phyloP scores from a whole-genome alignment of 495 filamentous ascomycete species.

The Xylaria grammica region DNA sequence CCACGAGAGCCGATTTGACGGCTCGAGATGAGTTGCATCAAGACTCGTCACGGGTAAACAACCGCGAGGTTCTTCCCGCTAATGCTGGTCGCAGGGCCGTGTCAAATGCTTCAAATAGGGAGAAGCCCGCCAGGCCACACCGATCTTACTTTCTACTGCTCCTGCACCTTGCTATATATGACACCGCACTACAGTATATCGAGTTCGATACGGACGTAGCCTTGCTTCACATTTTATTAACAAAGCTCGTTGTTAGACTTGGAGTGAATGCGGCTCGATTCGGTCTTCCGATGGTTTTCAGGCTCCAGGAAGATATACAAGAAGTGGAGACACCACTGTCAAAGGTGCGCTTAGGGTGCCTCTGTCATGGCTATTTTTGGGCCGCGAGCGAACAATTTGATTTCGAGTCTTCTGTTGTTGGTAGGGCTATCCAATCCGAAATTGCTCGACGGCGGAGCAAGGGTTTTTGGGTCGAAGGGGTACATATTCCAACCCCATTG shows the following conservation, averaged over 20 bases:
- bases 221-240: slow-evolving; percentile 74
- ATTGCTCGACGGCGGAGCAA: slow-evolving; percentile 72
- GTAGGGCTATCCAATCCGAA: slow-evolving; percentile 73
- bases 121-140: slow-evolving; percentile 57
- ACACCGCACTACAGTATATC: slow-evolving; percentile 74
- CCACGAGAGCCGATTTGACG: slow-evolving; percentile 67
- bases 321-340: slow-evolving; percentile 63
- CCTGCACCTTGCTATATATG: slow-evolving; percentile 86
- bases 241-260: slow-evolving; percentile 72
- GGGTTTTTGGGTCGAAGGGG: slow-evolving; percentile 75
- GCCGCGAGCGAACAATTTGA: slow-evolving; percentile 76
- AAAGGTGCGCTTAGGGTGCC: slow-evolving; percentile 77
- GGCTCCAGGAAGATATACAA: slow-evolving; percentile 82
- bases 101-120: slow-evolving; percentile 67
- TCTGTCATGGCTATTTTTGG: slow-evolving; percentile 89
- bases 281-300: slow-evolving; percentile 85
- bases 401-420: slow-evolving; percentile 68
- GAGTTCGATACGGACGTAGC: slow-evolving; percentile 73
- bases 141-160: slow-evolving; percentile 77
- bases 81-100: slow-evolving; percentile 65
- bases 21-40: slow-evolving; percentile 59
- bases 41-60: slow-evolving; percentile 45
- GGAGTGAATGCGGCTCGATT: slow-evolving; percentile 83
- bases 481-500: slow-evolving; percentile 72
- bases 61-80: slow-evolving; percentile 36